These are phyloP conservation scores for Penicillium psychrosexuale DNA, from an alignment of 2,329 filamentous ascomycete species.

Conservation along the genomic window DNA sequence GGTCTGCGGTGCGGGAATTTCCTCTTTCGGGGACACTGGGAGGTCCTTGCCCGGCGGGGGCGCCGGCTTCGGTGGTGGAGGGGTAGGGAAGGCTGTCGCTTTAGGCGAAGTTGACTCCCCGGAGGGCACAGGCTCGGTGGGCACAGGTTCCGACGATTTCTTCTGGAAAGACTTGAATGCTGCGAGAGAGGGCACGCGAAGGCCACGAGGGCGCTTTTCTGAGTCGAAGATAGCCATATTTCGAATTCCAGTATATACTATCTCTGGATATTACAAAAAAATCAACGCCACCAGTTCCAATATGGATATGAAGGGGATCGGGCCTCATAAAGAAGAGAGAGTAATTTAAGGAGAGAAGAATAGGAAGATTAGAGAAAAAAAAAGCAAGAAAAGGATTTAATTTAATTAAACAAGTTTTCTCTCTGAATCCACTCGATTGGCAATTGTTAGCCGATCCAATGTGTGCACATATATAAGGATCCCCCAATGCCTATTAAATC, in stretches of 20 bases:
- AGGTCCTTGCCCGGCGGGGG: conserved; percentile 22
- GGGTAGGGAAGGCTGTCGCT: conserved; percentile 8
- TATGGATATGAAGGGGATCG: not conserved
- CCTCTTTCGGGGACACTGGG: conserved; percentile 7
- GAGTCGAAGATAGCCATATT: conserved; percentile 35
- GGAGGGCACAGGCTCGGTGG: conserved; percentile 6
- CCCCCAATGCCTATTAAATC: not conserved
- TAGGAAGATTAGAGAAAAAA: conserved; percentile 2
- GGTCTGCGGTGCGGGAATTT: not conserved
- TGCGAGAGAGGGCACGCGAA: conserved; percentile 35
- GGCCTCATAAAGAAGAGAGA: not conserved
- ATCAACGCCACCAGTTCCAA: not conserved
- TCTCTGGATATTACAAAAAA: not conserved
- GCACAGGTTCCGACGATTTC: conserved; percentile 16
- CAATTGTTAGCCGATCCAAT: not conserved
- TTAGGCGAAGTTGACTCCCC: conserved; percentile 5
- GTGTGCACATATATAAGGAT: not conserved
- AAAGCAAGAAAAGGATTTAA: not conserved
- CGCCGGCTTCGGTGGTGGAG: conserved; percentile 28
- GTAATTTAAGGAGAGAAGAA: not conserved
- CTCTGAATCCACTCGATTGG: not conserved
- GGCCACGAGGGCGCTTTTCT: conserved; percentile 34
- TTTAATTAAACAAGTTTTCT: not conserved
- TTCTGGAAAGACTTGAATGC: conserved; percentile 29
- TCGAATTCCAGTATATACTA: not conserved